Evolutionary conservation across 1,139 yeast species (phyloP).

Genomic region (Kazachstania sp.): DNA sequence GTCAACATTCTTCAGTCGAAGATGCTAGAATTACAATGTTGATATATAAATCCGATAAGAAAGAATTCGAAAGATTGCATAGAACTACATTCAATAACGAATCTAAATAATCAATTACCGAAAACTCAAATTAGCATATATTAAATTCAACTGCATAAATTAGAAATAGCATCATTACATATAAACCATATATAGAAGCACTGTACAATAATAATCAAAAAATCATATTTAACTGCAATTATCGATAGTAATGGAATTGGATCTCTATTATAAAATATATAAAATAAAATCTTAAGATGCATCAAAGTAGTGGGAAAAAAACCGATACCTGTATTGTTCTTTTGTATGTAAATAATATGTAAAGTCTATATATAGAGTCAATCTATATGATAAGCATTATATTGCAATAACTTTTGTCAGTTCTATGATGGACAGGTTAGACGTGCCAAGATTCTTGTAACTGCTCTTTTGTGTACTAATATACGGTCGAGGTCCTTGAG

Average conservation of each 20-base stretch:
- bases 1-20: slow-evolving; percentile 79
- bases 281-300: not conserved
- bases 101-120: not conserved
- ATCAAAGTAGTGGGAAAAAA: too few relatives aligned
- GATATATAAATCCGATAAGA: slow-evolving; percentile 52
- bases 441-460: slow-evolving; percentile 17
- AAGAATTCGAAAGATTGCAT: slow-evolving; percentile 37
- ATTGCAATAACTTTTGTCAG: too few relatives aligned
- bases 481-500: slow-evolving; percentile 9
- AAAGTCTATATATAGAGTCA: not conserved
- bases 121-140: too few relatives aligned
- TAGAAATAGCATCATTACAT: too few relatives aligned
- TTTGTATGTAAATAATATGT: not conserved
- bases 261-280: not conserved
- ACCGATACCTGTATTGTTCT: not conserved
- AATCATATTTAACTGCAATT: too few relatives aligned
- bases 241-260: too few relatives aligned
- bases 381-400: not conserved
- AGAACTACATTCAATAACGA: slow-evolving; percentile 3
- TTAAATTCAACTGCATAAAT: too few relatives aligned
- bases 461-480: slow-evolving; percentile 7
- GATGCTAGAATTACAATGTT: slow-evolving; percentile 88
- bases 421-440: slow-evolving; percentile 7
- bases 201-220: too few relatives aligned
- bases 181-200: too few relatives aligned